Evolutionary conservation across 108 stramenopile genomes (phyloP).

Genomic region (Mediolabrus comicus): DNA sequence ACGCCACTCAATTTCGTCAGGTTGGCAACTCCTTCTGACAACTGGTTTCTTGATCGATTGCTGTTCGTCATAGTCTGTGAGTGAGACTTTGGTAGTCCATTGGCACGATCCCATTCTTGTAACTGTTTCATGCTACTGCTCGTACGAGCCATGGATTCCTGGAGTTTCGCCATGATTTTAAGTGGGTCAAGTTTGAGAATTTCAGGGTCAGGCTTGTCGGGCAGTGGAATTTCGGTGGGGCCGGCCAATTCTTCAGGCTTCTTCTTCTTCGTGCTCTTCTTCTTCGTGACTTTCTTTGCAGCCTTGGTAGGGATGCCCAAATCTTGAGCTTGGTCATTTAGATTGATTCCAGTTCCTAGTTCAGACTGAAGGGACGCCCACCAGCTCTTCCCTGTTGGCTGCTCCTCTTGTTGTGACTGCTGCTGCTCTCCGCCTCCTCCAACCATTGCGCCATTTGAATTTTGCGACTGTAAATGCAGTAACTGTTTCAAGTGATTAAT

Average conservation of each 20-base stretch:
- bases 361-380: neutral
- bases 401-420: neutral
- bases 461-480: neutral
- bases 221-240: neutral
- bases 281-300: conserved; percentile 1
- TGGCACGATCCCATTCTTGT: conserved; percentile 39
- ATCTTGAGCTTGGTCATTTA: neutral
- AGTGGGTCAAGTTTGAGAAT: conserved; percentile 5
- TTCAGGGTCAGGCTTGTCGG: neutral
- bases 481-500: conserved; percentile 1
- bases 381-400: neutral
- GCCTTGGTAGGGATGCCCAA: neutral
- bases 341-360: neutral
- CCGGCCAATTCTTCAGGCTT: neutral
- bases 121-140: neutral
- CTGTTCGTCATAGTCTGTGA: conserved; percentile 50
- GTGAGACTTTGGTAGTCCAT: conserved; percentile 44
- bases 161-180: neutral
- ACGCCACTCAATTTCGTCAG: conserved; percentile 37
- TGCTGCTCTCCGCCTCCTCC: neutral
- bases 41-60: conserved; percentile 28
- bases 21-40: conserved; percentile 32
- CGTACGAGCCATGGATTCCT: neutral
- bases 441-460: neutral
- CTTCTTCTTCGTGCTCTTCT: neutral